Percentiles rank a stretch among this genome's conserved stretches.
Conservation (phyloP, 305 asterid genomes). For the Fraxinus greggii region DNA sequence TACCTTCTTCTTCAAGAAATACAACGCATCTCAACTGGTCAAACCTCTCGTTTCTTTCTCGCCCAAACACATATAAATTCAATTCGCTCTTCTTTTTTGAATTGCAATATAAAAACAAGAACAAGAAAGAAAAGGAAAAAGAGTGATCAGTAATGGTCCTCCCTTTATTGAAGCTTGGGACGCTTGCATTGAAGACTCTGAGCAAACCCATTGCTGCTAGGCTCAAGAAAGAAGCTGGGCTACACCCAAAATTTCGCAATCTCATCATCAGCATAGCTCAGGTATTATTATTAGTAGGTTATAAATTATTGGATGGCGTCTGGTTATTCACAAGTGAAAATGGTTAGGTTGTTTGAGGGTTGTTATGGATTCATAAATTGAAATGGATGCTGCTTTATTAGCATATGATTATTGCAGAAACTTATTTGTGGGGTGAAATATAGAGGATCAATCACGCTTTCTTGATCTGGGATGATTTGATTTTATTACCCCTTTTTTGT, state of each 20-base stretch:
- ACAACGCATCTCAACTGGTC: conserved; percentile 25
- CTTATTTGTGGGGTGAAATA: neutral
- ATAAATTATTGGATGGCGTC: neutral
- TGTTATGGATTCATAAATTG: neutral
- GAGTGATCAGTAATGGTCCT: conserved; percentile 45
- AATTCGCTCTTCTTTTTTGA: neutral
- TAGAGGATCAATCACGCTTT: neutral
- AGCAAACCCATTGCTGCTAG: conserved; percentile 85
- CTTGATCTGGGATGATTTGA: neutral
- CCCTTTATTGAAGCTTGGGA: conserved; percentile 83
- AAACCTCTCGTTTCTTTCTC: conserved; percentile 1
- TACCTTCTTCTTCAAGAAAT: conserved; percentile 51
- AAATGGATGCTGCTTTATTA: neutral
- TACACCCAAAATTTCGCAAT: conserved; percentile 76
- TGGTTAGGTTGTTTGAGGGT: neutral
- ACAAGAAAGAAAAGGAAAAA: neutral
- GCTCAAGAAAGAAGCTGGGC: conserved; percentile 70
- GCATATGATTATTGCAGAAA: neutral
- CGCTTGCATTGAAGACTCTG: conserved; percentile 78
- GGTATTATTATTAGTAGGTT: conserved; percentile 36
- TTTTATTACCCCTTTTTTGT: neutral
- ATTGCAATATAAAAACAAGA: neutral
- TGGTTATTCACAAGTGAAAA: neutral
- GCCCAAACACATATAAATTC: neutral
- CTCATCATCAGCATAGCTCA: conserved; percentile 73